Percentiles rank a stretch among this genome's conserved stretches.
Conservation (phyloP, 192 early-diverging fungal species). For the Allomyces javanicus region DNA sequence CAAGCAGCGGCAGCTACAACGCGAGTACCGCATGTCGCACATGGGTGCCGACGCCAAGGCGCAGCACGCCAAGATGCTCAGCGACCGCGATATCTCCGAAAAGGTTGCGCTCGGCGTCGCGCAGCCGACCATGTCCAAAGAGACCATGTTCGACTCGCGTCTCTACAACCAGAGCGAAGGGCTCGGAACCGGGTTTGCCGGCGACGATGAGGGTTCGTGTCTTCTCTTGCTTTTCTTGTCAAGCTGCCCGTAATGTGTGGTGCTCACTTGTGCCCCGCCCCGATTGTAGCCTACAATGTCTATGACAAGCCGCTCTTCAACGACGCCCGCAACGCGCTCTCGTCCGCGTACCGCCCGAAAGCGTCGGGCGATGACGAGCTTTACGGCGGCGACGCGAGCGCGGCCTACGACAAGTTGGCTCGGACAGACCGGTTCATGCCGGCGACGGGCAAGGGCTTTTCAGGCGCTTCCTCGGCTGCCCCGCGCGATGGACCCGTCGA, state of each 20-base stretch:
- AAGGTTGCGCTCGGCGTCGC: slow-evolving; percentile 94
- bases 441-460: slow-evolving; percentile 35
- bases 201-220: slow-evolving; percentile 37
- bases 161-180: slow-evolving; percentile 85
- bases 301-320: slow-evolving; percentile 94
- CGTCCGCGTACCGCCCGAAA: slow-evolving; percentile 65
- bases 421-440: slow-evolving; percentile 40
- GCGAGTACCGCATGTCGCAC: slow-evolving; percentile 62
- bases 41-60: slow-evolving; percentile 78
- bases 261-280: neutral
- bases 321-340: slow-evolving; percentile 25
- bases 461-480: slow-evolving; percentile 22
- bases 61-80: slow-evolving; percentile 20
- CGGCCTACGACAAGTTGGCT: slow-evolving; percentile 47
- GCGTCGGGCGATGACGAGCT: slow-evolving; percentile 31
- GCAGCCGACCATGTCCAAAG: slow-evolving; percentile 69
- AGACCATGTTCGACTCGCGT: slow-evolving; percentile 83
- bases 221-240: neutral
- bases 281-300: slow-evolving; percentile 47
- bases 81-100: slow-evolving; percentile 89
- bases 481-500: slow-evolving; percentile 67
- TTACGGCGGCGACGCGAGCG: slow-evolving; percentile 39
- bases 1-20: slow-evolving; percentile 62
- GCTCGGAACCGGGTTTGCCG: slow-evolving; percentile 66
- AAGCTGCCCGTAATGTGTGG: neutral